Percentiles rank a stretch among this genome's conserved stretches.
phyloP scores from a whole-genome alignment of 805 yeast genomes.

The Wickerhamomyces alni region DNA sequence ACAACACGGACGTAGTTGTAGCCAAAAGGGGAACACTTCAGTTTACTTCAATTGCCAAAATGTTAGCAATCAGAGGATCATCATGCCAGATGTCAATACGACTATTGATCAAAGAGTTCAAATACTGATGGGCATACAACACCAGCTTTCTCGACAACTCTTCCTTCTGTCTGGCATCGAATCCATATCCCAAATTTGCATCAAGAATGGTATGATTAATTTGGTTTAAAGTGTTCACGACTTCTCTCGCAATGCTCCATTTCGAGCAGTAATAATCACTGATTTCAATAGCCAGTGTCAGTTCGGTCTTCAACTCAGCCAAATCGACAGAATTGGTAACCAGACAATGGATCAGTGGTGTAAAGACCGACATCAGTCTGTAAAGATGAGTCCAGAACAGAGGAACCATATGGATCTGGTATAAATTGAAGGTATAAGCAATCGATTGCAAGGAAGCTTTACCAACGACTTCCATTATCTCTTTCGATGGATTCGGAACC shows the following conservation, averaged over 20 bases:
- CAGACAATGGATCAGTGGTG: slow-evolving; percentile 40
- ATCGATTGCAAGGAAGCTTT: slow-evolving; percentile 38
- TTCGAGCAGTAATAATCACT: slow-evolving; percentile 38
- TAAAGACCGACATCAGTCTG: slow-evolving; percentile 40
- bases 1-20: not conserved
- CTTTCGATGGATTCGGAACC: slow-evolving; percentile 36
- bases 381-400: slow-evolving; percentile 45
- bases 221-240: slow-evolving; percentile 38
- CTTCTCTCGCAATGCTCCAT: slow-evolving; percentile 41
- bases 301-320: slow-evolving; percentile 38
- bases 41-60: not conserved
- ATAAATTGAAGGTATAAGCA: slow-evolving; percentile 36
- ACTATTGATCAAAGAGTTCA: slow-evolving; percentile 38
- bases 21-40: not conserved
- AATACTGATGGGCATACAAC: slow-evolving; percentile 39
- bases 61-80: slow-evolving; percentile 7
- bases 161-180: slow-evolving; percentile 32
- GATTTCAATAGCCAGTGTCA: slow-evolving; percentile 40
- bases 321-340: slow-evolving; percentile 42
- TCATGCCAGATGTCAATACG: slow-evolving; percentile 31
- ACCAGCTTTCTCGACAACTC: slow-evolving; percentile 33
- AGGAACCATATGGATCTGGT: slow-evolving; percentile 38
- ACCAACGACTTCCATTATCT: slow-evolving; percentile 33
- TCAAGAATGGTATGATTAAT: slow-evolving; percentile 35
- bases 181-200: slow-evolving; percentile 31